Conservation (phyloP, 352 stramenopile genomes). For the Globisporangium emineosum region DNA sequence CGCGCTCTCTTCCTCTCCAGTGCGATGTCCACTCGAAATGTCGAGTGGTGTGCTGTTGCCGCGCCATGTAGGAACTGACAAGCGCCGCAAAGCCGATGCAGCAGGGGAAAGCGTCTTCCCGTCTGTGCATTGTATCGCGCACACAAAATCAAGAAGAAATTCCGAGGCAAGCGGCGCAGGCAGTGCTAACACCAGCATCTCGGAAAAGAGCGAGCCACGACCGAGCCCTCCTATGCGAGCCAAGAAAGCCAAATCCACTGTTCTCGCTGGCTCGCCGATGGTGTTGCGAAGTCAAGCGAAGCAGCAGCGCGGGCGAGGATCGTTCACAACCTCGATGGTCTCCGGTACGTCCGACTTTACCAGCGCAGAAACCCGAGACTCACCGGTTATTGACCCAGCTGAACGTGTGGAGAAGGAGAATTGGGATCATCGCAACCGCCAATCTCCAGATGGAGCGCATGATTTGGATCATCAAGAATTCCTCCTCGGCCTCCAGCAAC, state of each 20-base stretch:
- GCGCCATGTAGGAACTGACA: background rate
- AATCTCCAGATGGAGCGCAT: constrained; percentile 1
- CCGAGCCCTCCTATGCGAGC: background rate
- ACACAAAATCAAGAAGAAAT: background rate
- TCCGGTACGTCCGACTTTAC: background rate
- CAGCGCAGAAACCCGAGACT: background rate
- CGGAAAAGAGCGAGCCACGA: background rate
- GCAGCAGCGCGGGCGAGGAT: constrained; percentile 6
- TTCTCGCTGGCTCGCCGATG: background rate
- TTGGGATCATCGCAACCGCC: background rate
- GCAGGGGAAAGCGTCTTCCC: background rate
- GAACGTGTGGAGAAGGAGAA: constrained; percentile 9
- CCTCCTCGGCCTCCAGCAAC: background rate
- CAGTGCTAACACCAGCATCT: background rate
- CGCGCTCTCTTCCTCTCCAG: constrained; percentile 10
- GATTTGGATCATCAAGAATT: constrained; percentile 1
- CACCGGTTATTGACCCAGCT: no score
- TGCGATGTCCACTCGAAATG: constrained; percentile 2
- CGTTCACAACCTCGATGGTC: constrained; percentile 10
- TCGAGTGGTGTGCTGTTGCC: background rate
- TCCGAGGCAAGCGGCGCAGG: background rate
- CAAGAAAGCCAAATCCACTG: background rate
- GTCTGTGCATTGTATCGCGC: constrained; percentile 8
- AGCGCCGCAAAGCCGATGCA: background rate
- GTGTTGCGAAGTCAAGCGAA: background rate